Evolutionary conservation across 108 stramenopile genomes (phyloP), one percentile per base, ranked within the genome.

Genomic region (Cyclotella baltica): DNA sequence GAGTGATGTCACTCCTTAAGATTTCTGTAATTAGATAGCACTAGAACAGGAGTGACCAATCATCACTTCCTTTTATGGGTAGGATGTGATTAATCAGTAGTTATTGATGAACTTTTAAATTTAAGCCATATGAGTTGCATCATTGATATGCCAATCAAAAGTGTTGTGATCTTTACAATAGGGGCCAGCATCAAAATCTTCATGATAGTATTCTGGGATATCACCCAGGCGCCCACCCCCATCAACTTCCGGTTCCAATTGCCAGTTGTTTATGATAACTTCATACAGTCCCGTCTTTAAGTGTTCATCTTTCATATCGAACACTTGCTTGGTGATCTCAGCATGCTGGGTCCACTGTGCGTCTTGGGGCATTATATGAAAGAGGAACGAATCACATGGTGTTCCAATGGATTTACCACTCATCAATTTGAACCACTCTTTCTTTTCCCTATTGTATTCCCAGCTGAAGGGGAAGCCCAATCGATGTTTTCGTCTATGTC

Each of bases 371-470:
- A 28, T 31, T 13, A 52, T 20, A 27, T 10, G 20, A 22, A 70
- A 70, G 0, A 70, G 55, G 35, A 70, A 70, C 13, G 36, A 38
- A 1, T 70, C 55, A 70, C 69, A 70, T n/a, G 69, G 69, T 27
- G 69, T 78, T 0, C 77, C 77, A 19, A 78, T 78, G 22, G 51
- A n/a, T 34, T 78, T 78, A 10, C 53, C 35, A 18, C 63, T 71
- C 0, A 22, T 38, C 0, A 63, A 48, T 36, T 55, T 66, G n/a
- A 62, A 66, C 77, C 77, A 78, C 53, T 64, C 36, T 37, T 56
- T 66, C 46, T 53, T 70, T 8, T 38, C 4, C 46, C 69, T 29
- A 50, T 78, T 40, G 35, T 71, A 78, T 29, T 78, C 77, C 70
- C 70, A 78, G 47, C 28, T 61, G 33, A 53, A 78, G 1, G 50